Percentiles rank a stretch among this genome's conserved stretches.
Conservation (phyloP, 345 rosid genomes). For the Ceriops tagal region DNA sequence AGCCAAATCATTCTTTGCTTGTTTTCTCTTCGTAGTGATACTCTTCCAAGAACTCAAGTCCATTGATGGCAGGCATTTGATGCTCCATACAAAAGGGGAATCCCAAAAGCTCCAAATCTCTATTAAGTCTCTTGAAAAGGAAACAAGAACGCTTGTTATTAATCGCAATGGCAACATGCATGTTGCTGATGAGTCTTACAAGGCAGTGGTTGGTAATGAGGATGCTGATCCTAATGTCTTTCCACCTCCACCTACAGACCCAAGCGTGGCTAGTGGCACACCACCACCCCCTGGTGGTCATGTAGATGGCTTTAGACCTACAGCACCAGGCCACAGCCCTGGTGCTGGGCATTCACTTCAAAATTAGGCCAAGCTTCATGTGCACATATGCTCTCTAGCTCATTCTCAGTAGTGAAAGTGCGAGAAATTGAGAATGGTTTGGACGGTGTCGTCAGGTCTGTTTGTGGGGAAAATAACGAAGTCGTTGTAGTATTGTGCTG, state of each 20-base stretch:
- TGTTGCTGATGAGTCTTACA: background rate
- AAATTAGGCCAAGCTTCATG: conserved; percentile 18
- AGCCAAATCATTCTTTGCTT: conserved; percentile 25
- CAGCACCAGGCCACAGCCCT: conserved; percentile 54
- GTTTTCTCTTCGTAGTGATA: conserved; percentile 26
- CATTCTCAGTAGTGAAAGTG: background rate
- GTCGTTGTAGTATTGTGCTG: no score
- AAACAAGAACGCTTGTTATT: conserved; percentile 2
- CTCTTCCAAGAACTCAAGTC: conserved; percentile 26
- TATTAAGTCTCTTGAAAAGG: background rate
- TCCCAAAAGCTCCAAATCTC: conserved; percentile 2
- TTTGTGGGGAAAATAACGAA: no score
- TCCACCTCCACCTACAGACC: conserved; percentile 10
- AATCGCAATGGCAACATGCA: background rate
- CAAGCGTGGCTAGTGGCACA: background rate
- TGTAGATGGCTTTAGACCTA: conserved; percentile 46
- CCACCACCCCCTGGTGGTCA: conserved; percentile 22
- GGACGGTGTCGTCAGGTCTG: no score
- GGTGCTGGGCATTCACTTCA: conserved; percentile 45
- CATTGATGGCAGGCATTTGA: conserved; percentile 38
- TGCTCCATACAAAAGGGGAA: background rate
- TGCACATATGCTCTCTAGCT: background rate
- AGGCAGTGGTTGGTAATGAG: background rate
- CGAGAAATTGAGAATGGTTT: no score
- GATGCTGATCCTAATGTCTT: no score